Conservation (phyloP, 257 asterid genomes). For the Apocynum venetum region DNA sequence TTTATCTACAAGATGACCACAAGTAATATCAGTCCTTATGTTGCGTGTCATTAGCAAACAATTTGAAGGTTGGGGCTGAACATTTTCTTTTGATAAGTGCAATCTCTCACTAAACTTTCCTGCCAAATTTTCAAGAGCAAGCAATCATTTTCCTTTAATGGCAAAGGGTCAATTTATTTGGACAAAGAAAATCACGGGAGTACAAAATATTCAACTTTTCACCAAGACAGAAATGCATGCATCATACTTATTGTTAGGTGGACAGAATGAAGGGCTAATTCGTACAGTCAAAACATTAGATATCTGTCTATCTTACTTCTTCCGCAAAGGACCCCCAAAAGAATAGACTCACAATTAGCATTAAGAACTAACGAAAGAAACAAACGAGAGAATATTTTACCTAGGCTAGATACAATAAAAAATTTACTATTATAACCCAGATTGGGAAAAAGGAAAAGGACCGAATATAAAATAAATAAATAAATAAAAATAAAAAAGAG, state of each 20-base stretch:
- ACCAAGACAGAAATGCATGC: not conserved
- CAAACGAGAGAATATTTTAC: not conserved
- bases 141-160: not conserved
- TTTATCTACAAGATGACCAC: not conserved
- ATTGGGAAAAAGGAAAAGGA: not conserved
- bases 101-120: not conserved
- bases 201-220: not conserved
- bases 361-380: not conserved
- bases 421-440: not conserved
- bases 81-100: not conserved
- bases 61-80: too few relatives aligned
- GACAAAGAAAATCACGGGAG: not conserved
- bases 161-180: not conserved
- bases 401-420: not conserved
- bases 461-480: not conserved
- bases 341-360: not conserved
- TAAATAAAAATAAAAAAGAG: not conserved
- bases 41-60: not conserved
- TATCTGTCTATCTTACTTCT: not conserved
- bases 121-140: not conserved
- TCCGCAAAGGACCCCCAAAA: not conserved
- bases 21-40: not conserved
- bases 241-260: not conserved
- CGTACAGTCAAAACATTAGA: not conserved
- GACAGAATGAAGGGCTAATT: not conserved